Evolutionary conservation across 1,284 basidiomycete species (phyloP).

Genomic region (Calocybe gambosa): DNA sequence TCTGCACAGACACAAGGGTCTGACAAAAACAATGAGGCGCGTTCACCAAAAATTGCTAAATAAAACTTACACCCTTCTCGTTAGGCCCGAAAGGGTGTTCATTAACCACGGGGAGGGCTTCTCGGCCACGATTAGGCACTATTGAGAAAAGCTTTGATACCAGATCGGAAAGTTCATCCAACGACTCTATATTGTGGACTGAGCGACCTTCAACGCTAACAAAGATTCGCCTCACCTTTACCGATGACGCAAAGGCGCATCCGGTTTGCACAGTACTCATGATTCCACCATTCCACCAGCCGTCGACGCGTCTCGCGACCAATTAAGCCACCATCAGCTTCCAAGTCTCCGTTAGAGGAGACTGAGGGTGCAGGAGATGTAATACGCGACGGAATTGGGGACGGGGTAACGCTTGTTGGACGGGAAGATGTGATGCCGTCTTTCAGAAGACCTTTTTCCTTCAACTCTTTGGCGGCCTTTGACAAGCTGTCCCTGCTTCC

Average conservation of each 20-base stretch:
- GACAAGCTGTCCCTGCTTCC: slow-evolving; percentile 86
- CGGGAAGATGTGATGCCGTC: slow-evolving; percentile 19
- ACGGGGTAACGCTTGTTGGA: slow-evolving; percentile 30
- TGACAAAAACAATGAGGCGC: slow-evolving; percentile 26
- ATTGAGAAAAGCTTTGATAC: slow-evolving; percentile 76
- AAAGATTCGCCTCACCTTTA: slow-evolving; percentile 50
- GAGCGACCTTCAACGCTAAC: not conserved
- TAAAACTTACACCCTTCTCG: slow-evolving; percentile 65
- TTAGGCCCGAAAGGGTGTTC: slow-evolving; percentile 75
- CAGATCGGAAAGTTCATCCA: slow-evolving; percentile 72
- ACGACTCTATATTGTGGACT: slow-evolving; percentile 51
- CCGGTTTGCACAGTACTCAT: slow-evolving; percentile 89
- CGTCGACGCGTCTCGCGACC: slow-evolving; percentile 88
- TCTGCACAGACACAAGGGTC: slow-evolving; percentile 83
- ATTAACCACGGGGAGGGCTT: slow-evolving; percentile 60
- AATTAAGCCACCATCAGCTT: slow-evolving; percentile 67
- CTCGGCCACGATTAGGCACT: slow-evolving; percentile 64
- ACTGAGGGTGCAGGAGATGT: slow-evolving; percentile 61
- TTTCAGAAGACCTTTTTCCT: slow-evolving; percentile 38
- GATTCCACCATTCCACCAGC: slow-evolving; percentile 92
- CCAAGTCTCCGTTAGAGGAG: slow-evolving; percentile 50
- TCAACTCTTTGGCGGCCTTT: slow-evolving; percentile 54
- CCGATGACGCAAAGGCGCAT: slow-evolving; percentile 93
- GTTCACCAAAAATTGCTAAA: not conserved
- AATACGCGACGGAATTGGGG: slow-evolving; percentile 48